Evolutionary conservation across 2,329 filamentous ascomycete genomes (phyloP).

Genomic region (Fusarium sp.): DNA sequence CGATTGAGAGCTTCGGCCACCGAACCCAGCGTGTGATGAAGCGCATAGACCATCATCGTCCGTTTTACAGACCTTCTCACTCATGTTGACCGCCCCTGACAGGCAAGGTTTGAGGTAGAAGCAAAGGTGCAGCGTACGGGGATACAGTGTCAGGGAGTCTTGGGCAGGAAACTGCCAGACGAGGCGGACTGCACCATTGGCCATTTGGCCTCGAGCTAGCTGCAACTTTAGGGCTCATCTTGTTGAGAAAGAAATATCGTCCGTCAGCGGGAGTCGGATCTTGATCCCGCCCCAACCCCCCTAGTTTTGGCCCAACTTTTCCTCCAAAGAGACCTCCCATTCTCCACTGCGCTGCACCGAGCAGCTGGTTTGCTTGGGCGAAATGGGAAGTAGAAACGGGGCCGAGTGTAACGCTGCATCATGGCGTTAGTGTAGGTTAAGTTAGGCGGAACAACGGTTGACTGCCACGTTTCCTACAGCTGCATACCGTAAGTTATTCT

Average conservation of each 20-base stretch:
- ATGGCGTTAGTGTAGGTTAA: conserved; percentile 15
- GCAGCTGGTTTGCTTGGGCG: conserved; percentile 44
- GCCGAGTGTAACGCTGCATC: conserved; percentile 36
- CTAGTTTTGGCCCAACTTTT: conserved; percentile 9
- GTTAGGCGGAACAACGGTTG: conserved; percentile 22
- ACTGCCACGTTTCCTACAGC: conserved; percentile 26
- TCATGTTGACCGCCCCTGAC: conserved; percentile 31
- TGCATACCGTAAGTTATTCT: conserved; percentile 14
- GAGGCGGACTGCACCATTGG: conserved; percentile 41
- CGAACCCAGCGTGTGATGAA: conserved; percentile 6
- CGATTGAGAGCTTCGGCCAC: conserved; percentile 3
- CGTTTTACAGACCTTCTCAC: neutral
- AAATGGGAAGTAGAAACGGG: conserved; percentile 36
- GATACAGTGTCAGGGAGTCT: conserved; percentile 14
- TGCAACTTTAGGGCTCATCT: conserved; percentile 4
- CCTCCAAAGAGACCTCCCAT: conserved; percentile 7
- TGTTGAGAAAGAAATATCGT: conserved; percentile 1
- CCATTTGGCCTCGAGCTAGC: conserved; percentile 9
- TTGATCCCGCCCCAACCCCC: conserved; percentile 37
- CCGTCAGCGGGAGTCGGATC: conserved; percentile 42
- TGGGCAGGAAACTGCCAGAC: conserved; percentile 15
- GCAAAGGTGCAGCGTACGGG: conserved; percentile 26
- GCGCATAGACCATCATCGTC: conserved; percentile 4
- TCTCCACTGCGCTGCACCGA: conserved; percentile 42
- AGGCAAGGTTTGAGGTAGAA: conserved; percentile 33